Evolutionary conservation across 805 yeast genomes (phyloP), one percentile per base, ranked within the genome.

Genomic region (Zygoascus flipseniorum): DNA sequence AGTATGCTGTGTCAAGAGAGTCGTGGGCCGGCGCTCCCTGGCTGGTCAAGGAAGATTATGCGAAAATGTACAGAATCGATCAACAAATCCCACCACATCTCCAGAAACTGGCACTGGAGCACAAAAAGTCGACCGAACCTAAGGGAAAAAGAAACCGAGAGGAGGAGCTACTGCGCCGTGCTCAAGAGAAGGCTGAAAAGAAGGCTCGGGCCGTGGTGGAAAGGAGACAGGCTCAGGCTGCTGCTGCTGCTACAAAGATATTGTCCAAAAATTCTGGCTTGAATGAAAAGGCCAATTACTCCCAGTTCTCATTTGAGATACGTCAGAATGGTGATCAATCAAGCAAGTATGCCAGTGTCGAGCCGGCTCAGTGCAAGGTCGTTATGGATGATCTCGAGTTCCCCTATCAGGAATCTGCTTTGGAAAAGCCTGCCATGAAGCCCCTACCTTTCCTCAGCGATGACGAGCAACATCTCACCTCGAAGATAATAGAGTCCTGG

Each of bases 11-110:
- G 65, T 76, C 85, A 8, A 80, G 96, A 53, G 86, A 90, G 1
- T 77, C 84, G 52, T 87, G 86, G 75, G 75, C 83, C 44, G 97
- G 98, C 2, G 92, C 97, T 2, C 98, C 98, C 2, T 93, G 98
- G 98, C 82, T 92, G 19, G 93, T 93, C 14, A 86, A 84, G 64
- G 81, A 80, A 26, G 82, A 83, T 59, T 88, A 80, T 66, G 93
- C 93, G 0, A 75, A 74, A 53, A 76, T 77, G 60, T 88, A 83
- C 65, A 71, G 86, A 58, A 85, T 88, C 18, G 70, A 68, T 43
- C 65, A 66, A 42, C 53, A 37, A 23, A 53, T 67, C 16, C 72
- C 71, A 0, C 32, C 13, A 8, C 52, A 53, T 44, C 32, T 53
- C 14, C 50, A 19, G 31, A 31, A 41, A 28, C 43, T 23, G 5